A percentile compares a stretch with the other conserved stretches of the same genome.
Evolutionary conservation across 768 basidiomycete species (phyloP).

Genomic region (Sarcodon aspratus): DNA sequence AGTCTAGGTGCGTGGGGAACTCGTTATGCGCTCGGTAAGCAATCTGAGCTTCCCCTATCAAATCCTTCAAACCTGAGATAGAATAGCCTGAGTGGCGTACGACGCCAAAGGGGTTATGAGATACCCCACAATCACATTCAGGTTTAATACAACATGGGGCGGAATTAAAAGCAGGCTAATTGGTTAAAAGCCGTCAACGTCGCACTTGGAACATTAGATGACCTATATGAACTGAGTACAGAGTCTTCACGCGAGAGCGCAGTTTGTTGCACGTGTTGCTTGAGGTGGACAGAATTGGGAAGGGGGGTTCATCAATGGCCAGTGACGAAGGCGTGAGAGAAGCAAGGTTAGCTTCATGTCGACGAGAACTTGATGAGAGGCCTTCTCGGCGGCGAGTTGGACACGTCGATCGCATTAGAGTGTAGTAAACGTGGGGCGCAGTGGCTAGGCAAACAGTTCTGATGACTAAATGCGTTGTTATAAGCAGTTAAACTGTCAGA

Average conservation of each 20-base stretch:
- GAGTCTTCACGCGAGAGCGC: slow-evolving; percentile 55
- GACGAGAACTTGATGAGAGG: too few species aligned
- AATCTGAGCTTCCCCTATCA: too few species aligned
- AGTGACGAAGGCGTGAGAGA: slow-evolving; percentile 30
- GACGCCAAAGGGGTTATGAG: slow-evolving; percentile 81
- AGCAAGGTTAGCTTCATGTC: slow-evolving; percentile 17
- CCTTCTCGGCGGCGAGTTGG: too few species aligned
- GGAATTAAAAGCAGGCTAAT: slow-evolving; percentile 21
- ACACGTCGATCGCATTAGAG: too few species aligned
- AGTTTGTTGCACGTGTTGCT: slow-evolving; percentile 21
- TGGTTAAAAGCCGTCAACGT: slow-evolving; percentile 26
- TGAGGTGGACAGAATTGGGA: slow-evolving; percentile 35
- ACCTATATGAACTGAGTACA: slow-evolving; percentile 32
- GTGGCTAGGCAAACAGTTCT: too few species aligned
- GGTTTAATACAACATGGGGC: slow-evolving; percentile 57
- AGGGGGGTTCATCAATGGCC: slow-evolving; percentile 29
- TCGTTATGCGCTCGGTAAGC: too few species aligned
- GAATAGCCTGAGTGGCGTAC: slow-evolving; percentile 79
- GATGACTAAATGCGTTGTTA: too few species aligned
- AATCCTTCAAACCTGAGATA: too few species aligned
- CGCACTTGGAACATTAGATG: slow-evolving; percentile 51
- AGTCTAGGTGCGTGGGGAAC: too few species aligned
- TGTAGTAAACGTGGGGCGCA: too few species aligned
- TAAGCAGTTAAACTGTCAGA: too few species aligned
- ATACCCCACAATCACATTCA: slow-evolving; percentile 88